Conservation (phyloP, 495 filamentous ascomycete genomes). For the Trichoderma orchidacearum region DNA sequence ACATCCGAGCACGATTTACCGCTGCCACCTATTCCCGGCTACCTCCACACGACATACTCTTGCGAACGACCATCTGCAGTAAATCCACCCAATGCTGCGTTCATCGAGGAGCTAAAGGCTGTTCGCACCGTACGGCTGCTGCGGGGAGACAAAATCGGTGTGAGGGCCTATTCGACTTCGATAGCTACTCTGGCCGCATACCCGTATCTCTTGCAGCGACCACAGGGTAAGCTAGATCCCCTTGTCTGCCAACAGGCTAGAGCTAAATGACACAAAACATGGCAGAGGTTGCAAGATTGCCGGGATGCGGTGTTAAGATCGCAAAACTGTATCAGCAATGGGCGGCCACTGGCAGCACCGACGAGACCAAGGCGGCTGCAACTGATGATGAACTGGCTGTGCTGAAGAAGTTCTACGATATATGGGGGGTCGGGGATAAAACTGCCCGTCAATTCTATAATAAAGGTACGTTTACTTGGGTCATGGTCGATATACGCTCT, state of each 20-base stretch:
- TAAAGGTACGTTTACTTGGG: conserved; percentile 19
- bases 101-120: conserved; percentile 62
- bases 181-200: conserved; percentile 80
- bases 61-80: conserved; percentile 68
- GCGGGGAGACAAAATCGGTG: conserved; percentile 60
- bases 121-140: conserved; percentile 60
- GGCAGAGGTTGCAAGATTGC: conserved; percentile 55
- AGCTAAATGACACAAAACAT: too few species aligned
- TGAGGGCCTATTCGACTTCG: conserved; percentile 75
- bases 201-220: conserved; percentile 33
- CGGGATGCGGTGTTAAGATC: conserved; percentile 73
- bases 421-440: conserved; percentile 81
- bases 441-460: conserved; percentile 79
- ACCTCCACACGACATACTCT: conserved; percentile 59
- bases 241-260: too few species aligned
- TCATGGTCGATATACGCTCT: too few species aligned
- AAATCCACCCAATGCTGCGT: conserved; percentile 57
- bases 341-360: conserved; percentile 39
- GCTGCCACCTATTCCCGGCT: conserved; percentile 52
- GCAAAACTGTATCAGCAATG: conserved; percentile 69
- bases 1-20: conserved; percentile 56
- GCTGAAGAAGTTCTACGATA: conserved; percentile 58
- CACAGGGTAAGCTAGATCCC: conserved; percentile 13
- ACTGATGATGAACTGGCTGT: conserved; percentile 47
- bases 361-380: conserved; percentile 50